A percentile compares a stretch with the other conserved stretches of the same genome.
phyloP scores from a whole-genome alignment of 306 rosid genomes.

The Castanea mollissima region DNA sequence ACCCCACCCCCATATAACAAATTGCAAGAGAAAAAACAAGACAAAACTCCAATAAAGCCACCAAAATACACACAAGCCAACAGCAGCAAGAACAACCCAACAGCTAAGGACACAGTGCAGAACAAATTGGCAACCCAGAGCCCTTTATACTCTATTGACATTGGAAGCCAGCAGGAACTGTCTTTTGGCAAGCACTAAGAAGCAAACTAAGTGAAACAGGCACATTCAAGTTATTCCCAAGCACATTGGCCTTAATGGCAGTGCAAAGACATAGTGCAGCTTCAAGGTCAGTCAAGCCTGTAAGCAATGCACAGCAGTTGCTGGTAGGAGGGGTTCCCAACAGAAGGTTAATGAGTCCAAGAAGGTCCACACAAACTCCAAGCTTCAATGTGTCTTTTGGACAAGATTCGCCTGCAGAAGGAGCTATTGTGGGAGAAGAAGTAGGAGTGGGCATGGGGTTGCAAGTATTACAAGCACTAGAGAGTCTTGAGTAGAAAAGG shows the following conservation, averaged over 20 bases:
- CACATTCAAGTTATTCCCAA: constrained; percentile 61
- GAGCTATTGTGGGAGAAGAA: neutral
- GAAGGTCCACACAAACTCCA: constrained; percentile 56
- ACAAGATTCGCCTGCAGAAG: constrained; percentile 18
- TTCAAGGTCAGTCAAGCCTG: constrained; percentile 62
- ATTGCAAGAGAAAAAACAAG: neutral
- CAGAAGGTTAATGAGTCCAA: constrained; percentile 42
- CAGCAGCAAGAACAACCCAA: neutral
- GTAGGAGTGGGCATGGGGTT: constrained; percentile 14
- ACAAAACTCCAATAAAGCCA: neutral
- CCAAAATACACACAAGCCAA: neutral
- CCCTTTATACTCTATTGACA: constrained; percentile 23
- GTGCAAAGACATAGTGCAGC: constrained; percentile 82
- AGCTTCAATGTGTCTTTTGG: constrained; percentile 68
- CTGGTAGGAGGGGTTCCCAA: constrained; percentile 53
- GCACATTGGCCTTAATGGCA: constrained; percentile 69
- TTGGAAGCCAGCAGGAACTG: constrained; percentile 63
- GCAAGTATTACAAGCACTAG: constrained; percentile 38
- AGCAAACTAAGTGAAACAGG: constrained; percentile 57
- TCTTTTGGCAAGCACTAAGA: constrained; percentile 74
- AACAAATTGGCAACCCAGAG: neutral
- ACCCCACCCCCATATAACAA: neutral
- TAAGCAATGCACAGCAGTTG: constrained; percentile 62
- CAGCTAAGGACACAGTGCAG: neutral
- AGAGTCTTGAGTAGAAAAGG: constrained; percentile 42